Conservation (phyloP, 805 yeast species). For the Clavispora asparagi region DNA sequence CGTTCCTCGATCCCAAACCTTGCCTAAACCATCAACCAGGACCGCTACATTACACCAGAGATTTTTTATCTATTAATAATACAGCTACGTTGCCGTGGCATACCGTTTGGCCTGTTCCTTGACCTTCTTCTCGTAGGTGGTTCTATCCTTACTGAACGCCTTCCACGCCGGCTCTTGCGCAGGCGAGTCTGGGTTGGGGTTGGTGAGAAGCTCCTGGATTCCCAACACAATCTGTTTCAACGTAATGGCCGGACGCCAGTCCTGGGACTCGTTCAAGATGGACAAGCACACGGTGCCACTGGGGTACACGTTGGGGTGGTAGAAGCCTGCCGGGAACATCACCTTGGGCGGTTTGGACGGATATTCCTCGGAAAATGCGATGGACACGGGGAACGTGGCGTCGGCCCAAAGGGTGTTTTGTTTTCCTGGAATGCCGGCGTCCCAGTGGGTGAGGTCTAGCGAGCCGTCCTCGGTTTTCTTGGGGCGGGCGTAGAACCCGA, state of each 20-base stretch:
- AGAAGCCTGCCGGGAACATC: conserved; percentile 80
- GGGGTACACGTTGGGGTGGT: conserved; percentile 97
- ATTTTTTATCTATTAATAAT: neutral
- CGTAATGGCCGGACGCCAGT: conserved; percentile 97
- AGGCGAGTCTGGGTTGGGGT: conserved; percentile 93
- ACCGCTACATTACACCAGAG: neutral
- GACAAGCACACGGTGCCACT: conserved; percentile 94
- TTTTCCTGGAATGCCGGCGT: conserved; percentile 95
- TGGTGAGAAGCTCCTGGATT: conserved; percentile 81
- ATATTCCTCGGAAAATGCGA: conserved; percentile 82
- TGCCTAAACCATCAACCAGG: too few species aligned
- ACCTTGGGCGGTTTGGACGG: conserved; percentile 98
- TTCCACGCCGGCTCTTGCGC: conserved; percentile 98
- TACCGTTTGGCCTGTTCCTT: conserved; percentile 65
- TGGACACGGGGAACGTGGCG: conserved; percentile 81
- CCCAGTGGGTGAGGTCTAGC: conserved; percentile 82
- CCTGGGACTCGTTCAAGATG: conserved; percentile 90
- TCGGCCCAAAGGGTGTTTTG: conserved; percentile 81
- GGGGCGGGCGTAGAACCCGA: conserved; percentile 95
- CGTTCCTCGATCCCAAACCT: too few species aligned
- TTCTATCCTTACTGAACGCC: conserved; percentile 66
- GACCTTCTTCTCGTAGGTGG: conserved; percentile 70
- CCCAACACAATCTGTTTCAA: conserved; percentile 86
- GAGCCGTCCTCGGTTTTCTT: conserved; percentile 73
- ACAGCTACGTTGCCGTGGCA: conserved; percentile 17